A percentile compares a stretch with the other conserved stretches of the same genome.
These are phyloP conservation scores for Acacia melanoxylon DNA, from an alignment of 306 rosid genomes.

Conservation along the genomic window DNA sequence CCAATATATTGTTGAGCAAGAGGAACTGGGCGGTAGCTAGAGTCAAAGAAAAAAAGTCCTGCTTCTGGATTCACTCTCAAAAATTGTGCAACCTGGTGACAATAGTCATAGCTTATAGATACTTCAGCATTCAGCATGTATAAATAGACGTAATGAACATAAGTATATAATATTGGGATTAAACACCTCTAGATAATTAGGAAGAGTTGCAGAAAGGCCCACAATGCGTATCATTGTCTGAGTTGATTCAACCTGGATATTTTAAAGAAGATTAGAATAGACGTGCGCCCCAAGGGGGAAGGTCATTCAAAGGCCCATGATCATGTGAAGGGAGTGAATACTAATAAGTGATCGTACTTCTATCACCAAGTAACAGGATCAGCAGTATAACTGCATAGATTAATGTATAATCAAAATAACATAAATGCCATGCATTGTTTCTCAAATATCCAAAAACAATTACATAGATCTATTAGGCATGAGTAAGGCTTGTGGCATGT, in stretches of 20 bases:
- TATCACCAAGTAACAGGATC: slow-evolving; percentile 10
- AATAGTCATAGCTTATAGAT: slow-evolving; percentile 25
- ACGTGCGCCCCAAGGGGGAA: not conserved
- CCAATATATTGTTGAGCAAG: slow-evolving; percentile 98
- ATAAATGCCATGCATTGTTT: slow-evolving; percentile 18
- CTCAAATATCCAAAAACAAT: slow-evolving; percentile 10
- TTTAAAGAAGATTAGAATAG: not conserved
- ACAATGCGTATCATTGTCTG: slow-evolving; percentile 98
- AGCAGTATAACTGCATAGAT: not conserved
- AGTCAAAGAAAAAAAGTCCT: slow-evolving; percentile 94
- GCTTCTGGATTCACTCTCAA: slow-evolving; percentile 90
- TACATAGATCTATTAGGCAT: not conserved
- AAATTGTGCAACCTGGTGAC: slow-evolving; percentile 86
- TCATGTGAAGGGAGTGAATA: not conserved
- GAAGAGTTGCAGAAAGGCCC: slow-evolving; percentile 98
- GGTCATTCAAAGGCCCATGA: slow-evolving; percentile 9
- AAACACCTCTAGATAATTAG: slow-evolving; percentile 89
- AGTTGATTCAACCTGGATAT: slow-evolving; percentile 83
- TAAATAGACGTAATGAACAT: slow-evolving; percentile 27
- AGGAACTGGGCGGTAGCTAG: slow-evolving; percentile 98
- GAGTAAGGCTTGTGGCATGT: not conserved
- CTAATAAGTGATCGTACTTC: slow-evolving; percentile 5
- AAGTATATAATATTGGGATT: slow-evolving; percentile 30
- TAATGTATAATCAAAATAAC: slow-evolving; percentile 11
- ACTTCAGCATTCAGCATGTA: slow-evolving; percentile 31